Base-by-base conservation (phyloP, 169 alveolate species). In the Plasmodium coatneyi region DNA sequence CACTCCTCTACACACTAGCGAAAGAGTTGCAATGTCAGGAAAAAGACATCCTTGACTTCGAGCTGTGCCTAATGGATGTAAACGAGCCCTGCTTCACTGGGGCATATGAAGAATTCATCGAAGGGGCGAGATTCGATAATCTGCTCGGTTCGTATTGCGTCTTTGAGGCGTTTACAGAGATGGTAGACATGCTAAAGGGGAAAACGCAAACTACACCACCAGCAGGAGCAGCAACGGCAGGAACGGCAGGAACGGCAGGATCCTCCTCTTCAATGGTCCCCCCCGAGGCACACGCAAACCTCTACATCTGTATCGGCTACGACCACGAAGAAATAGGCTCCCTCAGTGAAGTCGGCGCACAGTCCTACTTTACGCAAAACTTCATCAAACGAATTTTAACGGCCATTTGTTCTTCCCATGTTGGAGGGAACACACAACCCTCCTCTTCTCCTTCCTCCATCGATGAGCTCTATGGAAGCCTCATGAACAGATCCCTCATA, bases 51-150 rank as follows among this genome's bases (percentile, higher is more conserved):
- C 91, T 96, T n/a, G 96, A 96, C 84, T 97, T 98, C 89, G 99
- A 98, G 56, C 87, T 99, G 43, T 98, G 97, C 49, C 92, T 99
- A 25, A 97, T 98, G 97, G 99, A 99, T 95, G 93, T 98, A 7
- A 92, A 97, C 36, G 97, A 98, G 25, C 96, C 99, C 1, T 87
- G 96, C 14, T 92, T 98, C 14, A 96, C 98, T n/a, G 99, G 99
- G 12, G 95, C 98, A 5, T 98, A 98, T 93, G 97, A 98, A 84
- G 99, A 99, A 93, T 99, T 98, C 86, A 96, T 99, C 25, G 97
- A 98, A 16, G 96, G 99, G 41, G 99, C 99, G 6, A 92, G 99
- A 80, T 94, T 98, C 82, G 99, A 99, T 83, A 99, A 99, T 87
- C 95, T 99, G 28, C 91, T 95, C 9, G 95, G 97, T 5, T 93